phyloP scores from a whole-genome alignment of 129 eudicot species.

The Oenanthe sinensis region DNA sequence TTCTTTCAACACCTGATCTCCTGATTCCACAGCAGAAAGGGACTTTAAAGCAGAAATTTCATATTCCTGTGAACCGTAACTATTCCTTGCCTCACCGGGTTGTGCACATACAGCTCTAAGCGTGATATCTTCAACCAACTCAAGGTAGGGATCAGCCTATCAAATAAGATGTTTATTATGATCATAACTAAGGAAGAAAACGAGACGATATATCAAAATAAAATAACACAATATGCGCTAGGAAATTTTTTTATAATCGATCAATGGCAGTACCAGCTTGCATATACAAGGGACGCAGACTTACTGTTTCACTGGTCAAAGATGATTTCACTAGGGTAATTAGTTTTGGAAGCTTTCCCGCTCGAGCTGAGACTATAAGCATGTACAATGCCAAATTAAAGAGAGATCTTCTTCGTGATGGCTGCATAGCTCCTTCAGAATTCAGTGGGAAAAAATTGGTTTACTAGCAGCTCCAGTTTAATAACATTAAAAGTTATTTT shows the following conservation, averaged over 20 bases:
- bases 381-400: slow-evolving; percentile 63
- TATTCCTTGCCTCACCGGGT: slow-evolving; percentile 19
- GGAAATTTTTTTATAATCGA: too few species aligned
- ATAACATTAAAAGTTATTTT: not conserved
- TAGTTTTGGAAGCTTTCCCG: slow-evolving; percentile 51
- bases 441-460: not conserved
- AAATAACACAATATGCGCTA: not conserved
- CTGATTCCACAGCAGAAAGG: slow-evolving; percentile 32
- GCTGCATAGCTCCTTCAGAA: slow-evolving; percentile 49
- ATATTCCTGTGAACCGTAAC: slow-evolving; percentile 48
- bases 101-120: slow-evolving; percentile 27
- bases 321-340: slow-evolving; percentile 53
- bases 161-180: slow-evolving; percentile 9
- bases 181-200: not conserved
- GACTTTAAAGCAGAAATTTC: slow-evolving; percentile 44
- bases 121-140: slow-evolving; percentile 48
- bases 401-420: slow-evolving; percentile 66
- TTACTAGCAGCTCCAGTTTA: not conserved
- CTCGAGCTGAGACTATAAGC: slow-evolving; percentile 59
- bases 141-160: slow-evolving; percentile 71
- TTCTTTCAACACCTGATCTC: slow-evolving; percentile 40
- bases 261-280: not conserved
- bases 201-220: not conserved
- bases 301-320: slow-evolving; percentile 48
- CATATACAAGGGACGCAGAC: slow-evolving; percentile 15